phyloP scores from a whole-genome alignment of 176 grass and related monocot species.

The Alloteropsis semialata region DNA sequence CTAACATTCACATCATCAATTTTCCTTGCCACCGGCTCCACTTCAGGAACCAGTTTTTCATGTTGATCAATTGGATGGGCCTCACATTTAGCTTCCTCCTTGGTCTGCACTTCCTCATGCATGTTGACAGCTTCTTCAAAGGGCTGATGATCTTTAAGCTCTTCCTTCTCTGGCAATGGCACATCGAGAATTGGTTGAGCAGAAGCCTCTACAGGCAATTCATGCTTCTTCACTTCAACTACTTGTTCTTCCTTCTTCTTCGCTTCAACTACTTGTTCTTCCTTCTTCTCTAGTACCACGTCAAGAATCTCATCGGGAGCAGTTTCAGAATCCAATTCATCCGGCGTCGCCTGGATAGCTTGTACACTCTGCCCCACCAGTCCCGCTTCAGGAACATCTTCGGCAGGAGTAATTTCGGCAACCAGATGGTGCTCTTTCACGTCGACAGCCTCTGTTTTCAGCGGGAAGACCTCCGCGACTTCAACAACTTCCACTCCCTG shows the following conservation, averaged over 20 bases:
- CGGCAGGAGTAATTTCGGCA: conserved; percentile 15
- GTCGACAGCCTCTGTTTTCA: background rate
- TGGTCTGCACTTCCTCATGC: conserved; percentile 11
- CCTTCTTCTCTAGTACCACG: conserved; percentile 8
- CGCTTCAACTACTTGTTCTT: background rate
- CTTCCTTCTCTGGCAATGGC: conserved; percentile 8
- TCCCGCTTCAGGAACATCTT: background rate
- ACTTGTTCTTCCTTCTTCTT: conserved; percentile 1
- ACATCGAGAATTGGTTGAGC: conserved; percentile 4
- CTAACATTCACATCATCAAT: background rate
- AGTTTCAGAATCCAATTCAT: conserved; percentile 15
- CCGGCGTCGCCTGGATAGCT: background rate
- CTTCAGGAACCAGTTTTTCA: background rate
- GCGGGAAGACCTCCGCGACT: background rate
- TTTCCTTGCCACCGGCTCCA: background rate
- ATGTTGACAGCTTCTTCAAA: conserved; percentile 1
- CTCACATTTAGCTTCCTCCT: conserved; percentile 33
- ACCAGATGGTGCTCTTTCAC: conserved; percentile 13
- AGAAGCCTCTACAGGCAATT: background rate
- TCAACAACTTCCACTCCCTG: conserved; percentile 25
- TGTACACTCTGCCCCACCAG: conserved; percentile 1
- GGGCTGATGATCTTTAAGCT: background rate
- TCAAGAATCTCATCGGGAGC: conserved; percentile 4
- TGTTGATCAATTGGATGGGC: background rate
- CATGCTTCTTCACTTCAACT: conserved; percentile 1